Percentiles rank a stretch among this genome's conserved stretches.
phyloP scores from a whole-genome alignment of 2,329 filamentous ascomycete genomes.

The Didymella exigua region DNA sequence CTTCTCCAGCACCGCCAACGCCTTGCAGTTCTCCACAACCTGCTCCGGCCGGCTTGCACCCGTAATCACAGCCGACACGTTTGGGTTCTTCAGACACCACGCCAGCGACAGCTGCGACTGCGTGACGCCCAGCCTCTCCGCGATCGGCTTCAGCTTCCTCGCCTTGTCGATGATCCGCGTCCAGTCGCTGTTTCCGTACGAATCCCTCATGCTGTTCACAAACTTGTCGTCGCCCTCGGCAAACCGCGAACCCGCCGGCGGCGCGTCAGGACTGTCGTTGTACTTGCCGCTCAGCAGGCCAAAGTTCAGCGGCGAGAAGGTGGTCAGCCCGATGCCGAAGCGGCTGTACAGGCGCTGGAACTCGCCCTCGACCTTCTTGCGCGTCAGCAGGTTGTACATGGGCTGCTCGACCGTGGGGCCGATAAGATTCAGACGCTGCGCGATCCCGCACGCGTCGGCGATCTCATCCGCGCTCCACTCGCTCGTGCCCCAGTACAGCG shows the following conservation, averaged over 20 bases:
- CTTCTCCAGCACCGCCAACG: slow-evolving; percentile 52
- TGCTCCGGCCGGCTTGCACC: slow-evolving; percentile 40
- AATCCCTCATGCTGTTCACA: slow-evolving; percentile 54
- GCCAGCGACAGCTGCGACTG: slow-evolving; percentile 49
- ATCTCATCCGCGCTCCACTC: slow-evolving; percentile 67
- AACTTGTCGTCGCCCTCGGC: slow-evolving; percentile 63
- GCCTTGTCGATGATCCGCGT: slow-evolving; percentile 64
- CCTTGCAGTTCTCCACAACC: slow-evolving; percentile 47
- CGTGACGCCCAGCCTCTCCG: slow-evolving; percentile 67
- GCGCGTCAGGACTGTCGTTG: slow-evolving; percentile 59
- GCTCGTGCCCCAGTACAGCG: slow-evolving; percentile 68
- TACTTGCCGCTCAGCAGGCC: slow-evolving; percentile 67
- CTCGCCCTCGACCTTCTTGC: slow-evolving; percentile 64
- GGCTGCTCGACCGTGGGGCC: slow-evolving; percentile 59
- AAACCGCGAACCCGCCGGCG: slow-evolving; percentile 63
- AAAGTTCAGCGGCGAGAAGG: slow-evolving; percentile 62
- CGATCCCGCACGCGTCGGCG: slow-evolving; percentile 63
- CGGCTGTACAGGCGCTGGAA: slow-evolving; percentile 61
- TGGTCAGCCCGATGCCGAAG: slow-evolving; percentile 61
- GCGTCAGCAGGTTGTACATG: slow-evolving; percentile 64
- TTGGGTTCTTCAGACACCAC: slow-evolving; percentile 45
- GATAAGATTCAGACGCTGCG: slow-evolving; percentile 64
- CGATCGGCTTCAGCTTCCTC: slow-evolving; percentile 57
- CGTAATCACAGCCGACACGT: slow-evolving; percentile 41
- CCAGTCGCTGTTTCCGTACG: slow-evolving; percentile 59